Conservation (phyloP, 2,329 filamentous ascomycete genomes). For the Claviceps quebecensis region DNA sequence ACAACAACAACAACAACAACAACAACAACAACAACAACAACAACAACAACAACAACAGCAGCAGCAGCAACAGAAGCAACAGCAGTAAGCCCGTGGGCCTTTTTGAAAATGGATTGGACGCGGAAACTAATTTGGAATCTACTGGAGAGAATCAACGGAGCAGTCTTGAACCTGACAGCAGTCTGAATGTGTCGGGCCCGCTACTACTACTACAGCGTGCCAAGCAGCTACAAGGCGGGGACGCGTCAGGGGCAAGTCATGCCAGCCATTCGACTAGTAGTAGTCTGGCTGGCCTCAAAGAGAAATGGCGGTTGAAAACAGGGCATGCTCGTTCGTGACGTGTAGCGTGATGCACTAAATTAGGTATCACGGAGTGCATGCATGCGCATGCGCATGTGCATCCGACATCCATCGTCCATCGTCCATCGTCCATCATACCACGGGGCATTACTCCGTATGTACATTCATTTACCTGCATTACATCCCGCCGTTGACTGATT, state of each 20-base stretch:
- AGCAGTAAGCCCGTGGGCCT: neutral
- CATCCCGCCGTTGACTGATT: neutral
- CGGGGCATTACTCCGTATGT: neutral
- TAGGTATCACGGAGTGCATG: neutral
- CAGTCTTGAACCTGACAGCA: too few relatives aligned
- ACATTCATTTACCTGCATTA: neutral
- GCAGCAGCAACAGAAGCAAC: too few relatives aligned
- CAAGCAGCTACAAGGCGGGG: neutral
- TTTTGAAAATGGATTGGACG: neutral
- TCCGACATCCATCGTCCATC: too few relatives aligned
- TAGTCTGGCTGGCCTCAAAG: neutral
- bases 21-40: too few relatives aligned
- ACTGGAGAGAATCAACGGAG: neutral
- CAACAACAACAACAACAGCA: too few relatives aligned
- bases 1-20: too few relatives aligned
- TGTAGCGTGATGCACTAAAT: neutral
- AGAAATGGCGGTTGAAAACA: constrained; percentile 1
- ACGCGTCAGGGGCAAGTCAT: neutral
- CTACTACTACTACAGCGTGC: neutral
- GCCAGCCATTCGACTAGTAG: neutral
- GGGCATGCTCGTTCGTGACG: neutral
- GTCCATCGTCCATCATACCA: neutral
- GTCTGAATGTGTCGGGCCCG: neutral
- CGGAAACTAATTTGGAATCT: neutral
- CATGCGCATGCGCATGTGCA: neutral